Evolutionary conservation across 441 rosid species (phyloP).

Genomic region (Erodium trifolium): DNA sequence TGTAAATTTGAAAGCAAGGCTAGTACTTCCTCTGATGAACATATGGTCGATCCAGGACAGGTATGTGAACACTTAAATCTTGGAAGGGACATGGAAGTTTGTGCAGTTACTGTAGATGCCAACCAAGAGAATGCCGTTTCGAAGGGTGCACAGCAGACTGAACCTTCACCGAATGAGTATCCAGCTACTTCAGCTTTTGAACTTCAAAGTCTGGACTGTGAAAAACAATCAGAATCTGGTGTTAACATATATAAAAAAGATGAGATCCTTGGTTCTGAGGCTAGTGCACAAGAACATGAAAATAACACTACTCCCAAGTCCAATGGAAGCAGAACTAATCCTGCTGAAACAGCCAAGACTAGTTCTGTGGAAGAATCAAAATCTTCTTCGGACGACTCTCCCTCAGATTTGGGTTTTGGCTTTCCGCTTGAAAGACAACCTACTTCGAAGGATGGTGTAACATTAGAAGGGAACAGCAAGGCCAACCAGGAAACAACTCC

Average conservation of each 20-base stretch:
- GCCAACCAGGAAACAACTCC: background rate
- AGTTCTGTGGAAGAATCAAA: background rate
- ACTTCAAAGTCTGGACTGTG: background rate
- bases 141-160: conserved; percentile 12
- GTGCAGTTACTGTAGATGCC: conserved; percentile 23
- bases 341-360: background rate
- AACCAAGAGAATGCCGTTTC: conserved; percentile 16
- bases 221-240: conserved; percentile 1
- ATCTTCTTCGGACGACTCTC: background rate
- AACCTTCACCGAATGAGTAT: too few relatives aligned
- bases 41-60: conserved; percentile 16
- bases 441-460: background rate
- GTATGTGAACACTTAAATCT: conserved; percentile 11
- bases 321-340: background rate
- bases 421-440: background rate
- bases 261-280: background rate
- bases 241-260: background rate
- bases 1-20: conserved; percentile 19
- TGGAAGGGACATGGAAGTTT: conserved; percentile 22
- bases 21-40: conserved; percentile 17
- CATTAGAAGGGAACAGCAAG: background rate
- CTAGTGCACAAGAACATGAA: background rate
- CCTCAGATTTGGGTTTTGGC: background rate
- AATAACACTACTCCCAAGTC: background rate
- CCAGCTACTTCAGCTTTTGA: background rate